Evolutionary conservation across 1,139 yeast species (phyloP).

Genomic region (Citeromyces hawaiiensis): DNA sequence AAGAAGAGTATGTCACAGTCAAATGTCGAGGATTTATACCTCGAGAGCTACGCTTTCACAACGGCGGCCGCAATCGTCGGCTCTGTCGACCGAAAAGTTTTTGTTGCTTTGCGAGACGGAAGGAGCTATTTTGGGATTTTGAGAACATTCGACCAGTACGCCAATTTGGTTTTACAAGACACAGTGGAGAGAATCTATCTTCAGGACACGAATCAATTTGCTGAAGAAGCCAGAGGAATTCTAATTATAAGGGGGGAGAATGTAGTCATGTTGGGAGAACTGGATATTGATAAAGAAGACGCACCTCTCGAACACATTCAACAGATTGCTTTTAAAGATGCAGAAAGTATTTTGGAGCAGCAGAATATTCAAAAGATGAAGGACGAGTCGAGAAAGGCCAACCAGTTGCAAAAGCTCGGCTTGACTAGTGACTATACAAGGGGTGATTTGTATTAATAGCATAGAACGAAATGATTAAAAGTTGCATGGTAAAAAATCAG

Average conservation of each 20-base stretch:
- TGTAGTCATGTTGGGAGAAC: slow-evolving; percentile 90
- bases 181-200: slow-evolving; percentile 77
- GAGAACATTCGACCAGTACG: slow-evolving; percentile 92
- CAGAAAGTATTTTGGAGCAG: slow-evolving; percentile 19
- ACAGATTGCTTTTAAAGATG: slow-evolving; percentile 49
- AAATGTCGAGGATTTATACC: slow-evolving; percentile 25
- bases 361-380: background rate
- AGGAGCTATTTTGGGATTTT: slow-evolving; percentile 79
- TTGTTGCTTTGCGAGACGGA: slow-evolving; percentile 84
- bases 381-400: background rate
- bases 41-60: slow-evolving; percentile 76
- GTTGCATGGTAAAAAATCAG: background rate
- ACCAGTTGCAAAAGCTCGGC: background rate
- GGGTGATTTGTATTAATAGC: slow-evolving; percentile 1
- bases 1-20: background rate
- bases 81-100: slow-evolving; percentile 78
- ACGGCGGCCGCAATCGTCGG: slow-evolving; percentile 96
- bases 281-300: slow-evolving; percentile 83
- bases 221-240: slow-evolving; percentile 60
- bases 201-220: slow-evolving; percentile 35
- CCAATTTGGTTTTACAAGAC: slow-evolving; percentile 86
- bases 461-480: background rate
- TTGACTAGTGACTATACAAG: background rate
- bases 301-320: slow-evolving; percentile 43
- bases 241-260: slow-evolving; percentile 94